phyloP scores from a whole-genome alignment of 108 stramenopile genomes.

The Chaetoceros tenuissimus region DNA sequence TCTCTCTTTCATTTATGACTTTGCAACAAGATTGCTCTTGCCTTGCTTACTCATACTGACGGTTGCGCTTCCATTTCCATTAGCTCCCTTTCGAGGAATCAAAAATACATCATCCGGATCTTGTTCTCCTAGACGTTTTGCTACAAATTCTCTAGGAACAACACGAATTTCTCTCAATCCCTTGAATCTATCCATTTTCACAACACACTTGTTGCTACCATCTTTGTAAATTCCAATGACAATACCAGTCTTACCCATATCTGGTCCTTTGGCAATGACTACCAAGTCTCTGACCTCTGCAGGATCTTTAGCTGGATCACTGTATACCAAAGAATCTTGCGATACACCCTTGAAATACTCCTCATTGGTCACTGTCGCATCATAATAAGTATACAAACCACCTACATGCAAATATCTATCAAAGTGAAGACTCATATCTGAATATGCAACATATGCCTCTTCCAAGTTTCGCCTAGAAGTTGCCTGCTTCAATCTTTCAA shows the following conservation, averaged over 20 bases:
- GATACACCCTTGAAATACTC: slow-evolving; percentile 48
- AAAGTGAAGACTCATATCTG: slow-evolving; percentile 78
- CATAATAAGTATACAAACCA: slow-evolving; percentile 76
- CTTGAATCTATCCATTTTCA: slow-evolving; percentile 67
- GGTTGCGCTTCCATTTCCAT: slow-evolving; percentile 12
- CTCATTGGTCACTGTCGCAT: slow-evolving; percentile 58
- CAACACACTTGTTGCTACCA: slow-evolving; percentile 48
- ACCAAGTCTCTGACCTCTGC: slow-evolving; percentile 75
- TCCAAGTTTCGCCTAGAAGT: slow-evolving; percentile 38
- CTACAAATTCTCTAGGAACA: slow-evolving; percentile 60
- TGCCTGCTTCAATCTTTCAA: slow-evolving; percentile 61
- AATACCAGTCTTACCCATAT: slow-evolving; percentile 78
- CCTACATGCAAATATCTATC: slow-evolving; percentile 77
- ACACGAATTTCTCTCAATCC: slow-evolving; percentile 77
- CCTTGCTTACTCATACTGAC: too few relatives aligned
- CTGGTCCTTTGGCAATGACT: slow-evolving; percentile 62
- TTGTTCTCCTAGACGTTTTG: slow-evolving; percentile 79
- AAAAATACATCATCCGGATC: slow-evolving; percentile 85
- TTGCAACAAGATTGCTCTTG: too few relatives aligned
- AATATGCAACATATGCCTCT: slow-evolving; percentile 73
- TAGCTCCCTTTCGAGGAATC: slow-evolving; percentile 42
- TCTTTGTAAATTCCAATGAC: slow-evolving; percentile 78
- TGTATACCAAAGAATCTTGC: slow-evolving; percentile 52
- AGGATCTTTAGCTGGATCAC: slow-evolving; percentile 73
- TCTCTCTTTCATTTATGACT: too few relatives aligned